These are phyloP conservation scores for Cicer chorassanicum DNA, from an alignment of 306 rosid genomes.

Conservation along the genomic window DNA sequence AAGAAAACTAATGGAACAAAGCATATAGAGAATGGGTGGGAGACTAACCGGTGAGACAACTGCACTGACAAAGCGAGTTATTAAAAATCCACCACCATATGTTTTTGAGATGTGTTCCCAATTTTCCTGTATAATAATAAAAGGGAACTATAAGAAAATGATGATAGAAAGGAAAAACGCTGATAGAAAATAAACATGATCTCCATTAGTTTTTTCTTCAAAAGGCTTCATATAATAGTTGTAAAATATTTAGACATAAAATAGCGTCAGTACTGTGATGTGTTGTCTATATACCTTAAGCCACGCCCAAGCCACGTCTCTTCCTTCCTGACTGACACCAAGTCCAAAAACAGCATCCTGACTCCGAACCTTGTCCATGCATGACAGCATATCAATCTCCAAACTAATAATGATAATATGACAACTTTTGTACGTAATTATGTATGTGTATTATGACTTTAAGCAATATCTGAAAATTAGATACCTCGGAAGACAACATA, in stretches of 20 bases:
- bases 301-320: constrained; percentile 90
- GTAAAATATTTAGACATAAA: too few species aligned
- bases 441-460: constrained; percentile 23
- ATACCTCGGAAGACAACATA: constrained; percentile 60
- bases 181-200: not conserved
- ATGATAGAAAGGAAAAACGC: not conserved
- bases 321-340: constrained; percentile 62
- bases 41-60: constrained; percentile 81
- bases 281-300: constrained; percentile 65
- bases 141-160: constrained; percentile 18
- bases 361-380: constrained; percentile 68
- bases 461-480: constrained; percentile 30
- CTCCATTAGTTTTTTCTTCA: constrained; percentile 3
- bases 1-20: constrained; percentile 21
- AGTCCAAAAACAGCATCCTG: constrained; percentile 87
- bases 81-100: constrained; percentile 79
- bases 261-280: constrained; percentile 24
- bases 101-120: constrained; percentile 70
- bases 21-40: constrained; percentile 25
- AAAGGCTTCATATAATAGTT: constrained; percentile 4
- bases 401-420: constrained; percentile 21
- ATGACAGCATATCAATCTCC: constrained; percentile 46
- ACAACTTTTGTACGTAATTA: constrained; percentile 12
- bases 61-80: constrained; percentile 71
- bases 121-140: constrained; percentile 58